Evolutionary conservation across 495 filamentous ascomycete genomes (phyloP), one percentile per base, ranked within the genome.

Genomic region (Copromyces sp.): DNA sequence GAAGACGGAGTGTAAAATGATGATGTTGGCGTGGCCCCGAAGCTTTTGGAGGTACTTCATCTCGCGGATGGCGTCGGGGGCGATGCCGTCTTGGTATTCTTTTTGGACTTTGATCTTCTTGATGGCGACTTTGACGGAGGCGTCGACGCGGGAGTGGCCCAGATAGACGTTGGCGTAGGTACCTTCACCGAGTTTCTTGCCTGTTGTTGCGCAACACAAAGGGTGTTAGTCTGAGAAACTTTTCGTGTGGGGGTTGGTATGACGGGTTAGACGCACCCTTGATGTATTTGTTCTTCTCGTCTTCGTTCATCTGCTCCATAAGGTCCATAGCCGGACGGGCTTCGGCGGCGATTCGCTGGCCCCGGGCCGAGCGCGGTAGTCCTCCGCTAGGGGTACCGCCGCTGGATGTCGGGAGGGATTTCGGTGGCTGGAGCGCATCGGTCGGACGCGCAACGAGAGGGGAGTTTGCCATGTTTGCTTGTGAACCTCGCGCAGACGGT

Each of bases 101-200:
- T 90, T 88, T 78, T 94, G 93, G 76, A 97, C 87, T 81, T 98
- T 98, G 84, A 99, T 97, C 84, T 98, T 98, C 79, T 99, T 99
- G 80, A 99, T 98, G 71, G 96, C 96, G 65, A 99, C 92, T 35
- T 88, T 85, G 11, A 86, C 83, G 17, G 86, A 85, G 1, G 92
- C 90, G 75, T 94, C 89, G 75, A 77, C 77, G 69, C 88, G 87
- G 53, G 93, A 84, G 80, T 93, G 91, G 68, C 94, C 96, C 17
- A 93, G 88, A 85, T 93, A 98, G 74, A 99, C 96, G 76, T 94
- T 91, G 73, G 96, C 96, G 79, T 98, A 99, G 71, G 95, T 98
- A 79, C 96, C 96, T 82, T 97, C 93, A 78, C 96, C 96, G 73
- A 99, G 87, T 79, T 95, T 95, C 78, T 91, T 91, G 79, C 91